These are phyloP conservation scores for Inga laurina DNA, from an alignment of 306 rosid genomes.

Conservation along the genomic window DNA sequence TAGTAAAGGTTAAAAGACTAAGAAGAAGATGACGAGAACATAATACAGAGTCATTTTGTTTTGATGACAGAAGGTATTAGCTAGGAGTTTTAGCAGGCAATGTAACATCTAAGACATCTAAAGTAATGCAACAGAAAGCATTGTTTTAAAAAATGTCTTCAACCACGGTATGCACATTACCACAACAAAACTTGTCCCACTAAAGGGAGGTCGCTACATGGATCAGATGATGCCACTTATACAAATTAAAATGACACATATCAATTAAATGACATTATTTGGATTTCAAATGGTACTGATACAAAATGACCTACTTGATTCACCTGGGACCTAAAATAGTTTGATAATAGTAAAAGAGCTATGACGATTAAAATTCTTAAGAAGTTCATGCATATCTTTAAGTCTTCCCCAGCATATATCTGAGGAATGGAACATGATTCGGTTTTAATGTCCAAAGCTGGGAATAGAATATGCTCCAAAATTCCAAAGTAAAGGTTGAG, in stretches of 20 bases:
- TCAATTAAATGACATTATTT: neutral
- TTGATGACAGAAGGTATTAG: neutral
- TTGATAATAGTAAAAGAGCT: slow-evolving; percentile 3
- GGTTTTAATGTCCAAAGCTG: neutral
- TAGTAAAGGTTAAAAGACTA: neutral
- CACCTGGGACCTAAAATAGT: slow-evolving; percentile 11
- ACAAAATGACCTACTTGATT: neutral
- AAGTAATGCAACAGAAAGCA: slow-evolving; percentile 13
- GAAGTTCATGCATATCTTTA: neutral
- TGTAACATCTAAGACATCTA: slow-evolving; percentile 27
- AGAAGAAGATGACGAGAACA: neutral
- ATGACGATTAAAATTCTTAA: neutral
- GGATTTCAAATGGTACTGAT: slow-evolving; percentile 8
- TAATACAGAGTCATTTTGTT: neutral
- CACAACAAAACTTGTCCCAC: neutral
- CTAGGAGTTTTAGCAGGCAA: slow-evolving; percentile 4
- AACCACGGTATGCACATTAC: slow-evolving; percentile 10
- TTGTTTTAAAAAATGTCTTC: slow-evolving; percentile 16
- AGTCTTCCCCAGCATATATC: neutral
- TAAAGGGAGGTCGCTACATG: neutral
- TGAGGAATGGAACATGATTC: neutral
- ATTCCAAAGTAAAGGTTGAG: neutral
- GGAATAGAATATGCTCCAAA: neutral
- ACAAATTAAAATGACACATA: neutral
- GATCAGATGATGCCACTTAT: neutral